Evolutionary conservation across 768 basidiomycete genomes (phyloP).

Genomic region (Phaeotremella fagi): DNA sequence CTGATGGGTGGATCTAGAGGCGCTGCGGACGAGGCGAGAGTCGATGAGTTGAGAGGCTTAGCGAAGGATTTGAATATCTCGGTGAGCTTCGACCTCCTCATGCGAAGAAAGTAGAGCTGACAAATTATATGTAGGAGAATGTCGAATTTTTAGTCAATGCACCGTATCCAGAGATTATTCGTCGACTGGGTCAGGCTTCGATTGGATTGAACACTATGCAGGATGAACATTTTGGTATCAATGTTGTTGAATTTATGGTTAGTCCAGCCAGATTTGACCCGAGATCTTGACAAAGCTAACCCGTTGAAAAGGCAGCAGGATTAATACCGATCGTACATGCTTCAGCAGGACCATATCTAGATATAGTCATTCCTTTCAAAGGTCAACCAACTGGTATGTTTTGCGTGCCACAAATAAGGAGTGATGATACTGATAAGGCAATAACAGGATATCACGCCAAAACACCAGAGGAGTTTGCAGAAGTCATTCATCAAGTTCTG

Average conservation of each 20-base stretch:
- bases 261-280: too few relatives aligned
- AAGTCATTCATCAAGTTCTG: slow-evolving; percentile 61
- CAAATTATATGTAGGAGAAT: slow-evolving; percentile 53
- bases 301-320: slow-evolving; percentile 69
- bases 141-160: slow-evolving; percentile 81
- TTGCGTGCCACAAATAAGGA: too few relatives aligned
- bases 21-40: slow-evolving; percentile 64
- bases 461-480: slow-evolving; percentile 62
- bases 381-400: slow-evolving; percentile 63
- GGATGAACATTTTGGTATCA: slow-evolving; percentile 98
- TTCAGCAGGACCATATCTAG: slow-evolving; percentile 83
- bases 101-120: neutral
- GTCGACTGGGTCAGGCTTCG: slow-evolving; percentile 67
- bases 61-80: slow-evolving; percentile 62
- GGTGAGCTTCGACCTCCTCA: slow-evolving; percentile 50
- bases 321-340: slow-evolving; percentile 87
- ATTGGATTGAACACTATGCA: slow-evolving; percentile 94
- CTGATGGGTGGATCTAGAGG: slow-evolving; percentile 84
- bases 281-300: neutral
- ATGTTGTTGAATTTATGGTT: slow-evolving; percentile 96
- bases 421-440: neutral
- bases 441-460: slow-evolving; percentile 71
- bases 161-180: slow-evolving; percentile 64
- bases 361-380: slow-evolving; percentile 79
- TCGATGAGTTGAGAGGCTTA: slow-evolving; percentile 58